A percentile compares a stretch with the other conserved stretches of the same genome.
Evolutionary conservation across 2,329 filamentous ascomycete species (phyloP).

Genomic region (Epichloe amarillans): DNA sequence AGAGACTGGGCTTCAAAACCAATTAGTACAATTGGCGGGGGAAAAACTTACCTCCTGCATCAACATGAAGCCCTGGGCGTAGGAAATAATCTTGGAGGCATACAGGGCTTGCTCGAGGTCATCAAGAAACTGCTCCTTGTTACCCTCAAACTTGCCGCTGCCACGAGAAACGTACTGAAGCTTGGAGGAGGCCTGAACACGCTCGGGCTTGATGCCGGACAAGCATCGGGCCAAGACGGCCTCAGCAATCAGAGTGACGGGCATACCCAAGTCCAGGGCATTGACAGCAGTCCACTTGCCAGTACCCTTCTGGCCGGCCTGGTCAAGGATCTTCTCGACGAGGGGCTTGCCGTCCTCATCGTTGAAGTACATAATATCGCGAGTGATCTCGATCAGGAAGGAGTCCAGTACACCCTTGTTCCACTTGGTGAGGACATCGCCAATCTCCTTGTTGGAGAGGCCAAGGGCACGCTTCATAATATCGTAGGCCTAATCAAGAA

Average conservation of each 20-base stretch:
- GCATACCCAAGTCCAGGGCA: conserved; percentile 95
- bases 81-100: conserved; percentile 99
- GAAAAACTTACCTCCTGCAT: conserved; percentile 72
- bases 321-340: conserved; percentile 97
- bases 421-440: conserved; percentile 88
- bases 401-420: conserved; percentile 98
- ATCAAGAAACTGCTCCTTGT: conserved; percentile 86
- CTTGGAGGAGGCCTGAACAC: conserved; percentile 64
- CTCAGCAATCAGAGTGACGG: conserved; percentile 95
- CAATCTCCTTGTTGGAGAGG: conserved; percentile 83
- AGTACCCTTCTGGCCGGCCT: conserved; percentile 97
- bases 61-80: conserved; percentile 99
- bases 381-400: conserved; percentile 98
- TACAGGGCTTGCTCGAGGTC: conserved; percentile 98
- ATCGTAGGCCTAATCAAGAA: conserved; percentile 67
- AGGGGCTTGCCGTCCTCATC: conserved; percentile 84
- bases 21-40: background rate
- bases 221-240: conserved; percentile 91
- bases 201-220: conserved; percentile 89
- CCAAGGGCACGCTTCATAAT: conserved; percentile 98
- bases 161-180: conserved; percentile 59
- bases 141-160: conserved; percentile 66
- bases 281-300: conserved; percentile 99
- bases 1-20: background rate
- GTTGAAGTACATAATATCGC: conserved; percentile 96